Base-by-base conservation (phyloP, 495 filamentous ascomycete genomes). In the Talaromyces stipitatus region DNA sequence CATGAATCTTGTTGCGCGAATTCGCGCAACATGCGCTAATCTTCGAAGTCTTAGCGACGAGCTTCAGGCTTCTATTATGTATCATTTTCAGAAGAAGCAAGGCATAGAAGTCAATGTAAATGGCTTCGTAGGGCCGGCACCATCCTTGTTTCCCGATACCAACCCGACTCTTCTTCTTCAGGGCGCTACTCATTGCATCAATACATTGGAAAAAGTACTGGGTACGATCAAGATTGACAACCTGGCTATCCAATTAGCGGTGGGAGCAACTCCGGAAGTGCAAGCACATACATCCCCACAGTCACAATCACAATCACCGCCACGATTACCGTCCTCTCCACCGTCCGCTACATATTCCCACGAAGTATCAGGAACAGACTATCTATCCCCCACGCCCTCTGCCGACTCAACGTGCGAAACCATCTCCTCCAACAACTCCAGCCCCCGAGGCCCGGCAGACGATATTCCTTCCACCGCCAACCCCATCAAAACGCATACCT, bases 11-110 rank as follows among this genome's bases (percentile, higher is more conserved):
- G 56, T 62, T 24, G 51, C 57, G 12, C 57, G 56, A 9, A 60
- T 68, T 4, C 58, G 62, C 7, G 62, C 64, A 6, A 62, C 60
- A 4, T 66, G 68, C 16, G 64, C 65, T 2, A 59, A 60, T 7
- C 56, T 70, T 5, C 62, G 62, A 3, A 64, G 64, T 3, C 64
- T 70, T 38, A 57, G 62, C 41, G 67, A 64, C 16, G 68, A 70
- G 29, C 61, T 68, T 30, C 62, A 61, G 12, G 61, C 65, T 41
- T 60, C 68, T 2, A 60, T 63, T 2, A 58, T 66, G 9, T 66
- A 64, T 30, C 60, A 62, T 48, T 55, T 55, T n/a, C 54, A 55
- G 26, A 55, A 27, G 26, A 55, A 46, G 11, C 22, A 55, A 18
- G 55, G 55, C 2, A 46, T 55, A 28, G 54, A 55, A 46, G 54